Conservation (phyloP, 73 alveolate species). For the Breviolum minutum region DNA sequence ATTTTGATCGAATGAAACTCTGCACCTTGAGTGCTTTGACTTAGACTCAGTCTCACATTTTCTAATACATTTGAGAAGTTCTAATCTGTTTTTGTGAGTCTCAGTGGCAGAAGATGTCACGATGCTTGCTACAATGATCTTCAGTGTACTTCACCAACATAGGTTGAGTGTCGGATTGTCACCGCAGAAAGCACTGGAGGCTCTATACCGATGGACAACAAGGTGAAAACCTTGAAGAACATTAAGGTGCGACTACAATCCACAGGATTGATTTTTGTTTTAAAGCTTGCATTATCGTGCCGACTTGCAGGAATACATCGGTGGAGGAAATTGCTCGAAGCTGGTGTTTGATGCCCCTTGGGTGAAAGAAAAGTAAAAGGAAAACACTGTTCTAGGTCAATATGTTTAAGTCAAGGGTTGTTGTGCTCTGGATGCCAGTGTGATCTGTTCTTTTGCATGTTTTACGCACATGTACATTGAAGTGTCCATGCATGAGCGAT, state of each 20-base stretch:
- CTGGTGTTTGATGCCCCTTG: conserved; percentile 53
- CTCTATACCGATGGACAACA: conserved; percentile 86
- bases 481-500: background rate
- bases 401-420: background rate
- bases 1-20: no score
- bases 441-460: background rate
- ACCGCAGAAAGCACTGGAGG: background rate
- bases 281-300: background rate
- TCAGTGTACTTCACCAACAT: no score
- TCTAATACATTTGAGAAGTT: no score
- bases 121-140: no score
- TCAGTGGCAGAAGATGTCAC: no score
- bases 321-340: conserved; percentile 88
- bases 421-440: background rate
- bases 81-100: no score
- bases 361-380: no score
- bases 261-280: no score
- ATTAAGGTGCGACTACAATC: background rate
- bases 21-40: no score
- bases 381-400: background rate
- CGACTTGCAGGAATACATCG: conserved; percentile 65
- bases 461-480: background rate
- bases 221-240: conserved; percentile 79
- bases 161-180: no score
- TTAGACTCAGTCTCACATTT: no score